phyloP scores from a whole-genome alignment of 306 rosid species.

The Vigna trinervia region DNA sequence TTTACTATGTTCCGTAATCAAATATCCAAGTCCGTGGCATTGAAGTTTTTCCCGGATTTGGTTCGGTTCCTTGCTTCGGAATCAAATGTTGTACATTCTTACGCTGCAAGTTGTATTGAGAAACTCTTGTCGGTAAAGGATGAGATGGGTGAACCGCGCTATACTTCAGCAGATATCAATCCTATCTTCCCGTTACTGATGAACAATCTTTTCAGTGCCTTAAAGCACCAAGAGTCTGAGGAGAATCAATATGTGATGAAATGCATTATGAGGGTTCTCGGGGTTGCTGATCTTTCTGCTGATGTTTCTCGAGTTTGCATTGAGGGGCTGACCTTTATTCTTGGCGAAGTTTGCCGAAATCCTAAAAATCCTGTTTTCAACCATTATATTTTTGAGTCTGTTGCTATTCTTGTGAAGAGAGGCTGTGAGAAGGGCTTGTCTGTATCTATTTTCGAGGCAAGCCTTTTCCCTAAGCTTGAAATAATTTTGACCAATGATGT shows the following conservation, averaged over 20 bases:
- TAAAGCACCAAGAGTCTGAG: conserved; percentile 85
- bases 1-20: conserved; percentile 85
- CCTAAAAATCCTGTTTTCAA: conserved; percentile 93
- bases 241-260: conserved; percentile 96
- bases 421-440: conserved; percentile 78
- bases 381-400: conserved; percentile 90
- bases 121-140: conserved; percentile 90
- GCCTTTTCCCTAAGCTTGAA: conserved; percentile 84
- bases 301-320: conserved; percentile 76
- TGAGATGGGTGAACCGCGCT: conserved; percentile 67
- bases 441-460: conserved; percentile 73
- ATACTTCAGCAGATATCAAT: conserved; percentile 67
- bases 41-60: conserved; percentile 74
- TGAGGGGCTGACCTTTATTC: conserved; percentile 69
- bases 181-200: conserved; percentile 69
- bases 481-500: conserved; percentile 77
- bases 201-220: conserved; percentile 83
- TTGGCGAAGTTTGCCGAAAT: conserved; percentile 84
- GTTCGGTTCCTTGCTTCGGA: conserved; percentile 80
- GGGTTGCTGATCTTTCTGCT: conserved; percentile 74
- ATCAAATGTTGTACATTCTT: conserved; percentile 95
- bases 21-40: conserved; percentile 63
- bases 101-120: conserved; percentile 95
- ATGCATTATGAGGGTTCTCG: conserved; percentile 95
- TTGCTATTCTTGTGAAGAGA: conserved; percentile 87